Base-by-base conservation (phyloP, 108 stramenopile species). In the Nitzschia putrida region DNA sequence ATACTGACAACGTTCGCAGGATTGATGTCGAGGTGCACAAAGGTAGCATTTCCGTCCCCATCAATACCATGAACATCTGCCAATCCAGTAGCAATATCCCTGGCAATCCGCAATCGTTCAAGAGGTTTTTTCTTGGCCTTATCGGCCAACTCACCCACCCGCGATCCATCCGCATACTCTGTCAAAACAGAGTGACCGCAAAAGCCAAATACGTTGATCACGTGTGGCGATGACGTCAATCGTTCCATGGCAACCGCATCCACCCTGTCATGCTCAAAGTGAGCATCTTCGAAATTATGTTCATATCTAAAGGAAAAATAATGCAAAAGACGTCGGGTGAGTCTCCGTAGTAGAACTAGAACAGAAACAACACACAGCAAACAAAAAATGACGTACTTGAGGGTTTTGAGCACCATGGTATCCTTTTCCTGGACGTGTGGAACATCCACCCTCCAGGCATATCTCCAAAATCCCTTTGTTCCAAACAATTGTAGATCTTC, bases 171-270 rank as follows among this genome's bases (percentile, higher is more conserved):
- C 24, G 90, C 86, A 61, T 72, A 86, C 65, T 91, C 90, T 21
- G 90, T 87, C 57, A 91, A 56, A 3, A 87, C 90, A 43, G 85
- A 83, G 57, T 88, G 83, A 11, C 85, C 90, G 65, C 90, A 91
- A 64, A 80, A 86, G 0, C 81, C 83, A 78, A 84, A 91, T 22
- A 88, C 77, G 47, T 91, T 80, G 39, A 91, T 88, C 14, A 91
- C 87, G 61, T 86, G 85, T 13, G 79, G 83, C 8, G 90, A 91
- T 8, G 83, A 74, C 20, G 90, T 91, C 14, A 91, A 55, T 13
- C 87, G 80, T 57, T 87, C 86, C 90, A 91, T 87, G 12, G 87
- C 90, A 1, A 91, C 72, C 24, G 90, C 90, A 66, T 91, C 90
- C 39, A 86, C 56, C 12, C 90, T 80, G 63, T 90, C 88, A 71